Conservation (phyloP, 2,329 filamentous ascomycete species). For the Penicillium sp. region DNA sequence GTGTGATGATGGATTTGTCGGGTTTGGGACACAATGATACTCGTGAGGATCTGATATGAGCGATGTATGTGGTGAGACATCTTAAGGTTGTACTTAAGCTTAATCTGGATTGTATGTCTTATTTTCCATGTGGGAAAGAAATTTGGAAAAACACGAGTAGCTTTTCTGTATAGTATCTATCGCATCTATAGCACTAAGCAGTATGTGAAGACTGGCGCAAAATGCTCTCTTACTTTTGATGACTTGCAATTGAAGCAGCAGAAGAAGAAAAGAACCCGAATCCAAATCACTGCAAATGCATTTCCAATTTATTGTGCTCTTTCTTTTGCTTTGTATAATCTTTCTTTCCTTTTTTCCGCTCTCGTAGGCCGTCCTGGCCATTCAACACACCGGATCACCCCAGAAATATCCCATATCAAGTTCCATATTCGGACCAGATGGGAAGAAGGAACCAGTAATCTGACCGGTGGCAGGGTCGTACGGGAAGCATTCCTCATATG, state of each 20-base stretch:
- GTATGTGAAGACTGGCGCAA: neutral
- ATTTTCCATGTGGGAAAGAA: neutral
- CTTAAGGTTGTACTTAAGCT: neutral
- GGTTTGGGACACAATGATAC: too few species aligned
- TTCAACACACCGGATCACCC: conserved; percentile 30
- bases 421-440: conserved; percentile 28
- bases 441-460: conserved; percentile 40
- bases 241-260: conserved; percentile 9
- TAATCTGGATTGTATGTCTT: neutral
- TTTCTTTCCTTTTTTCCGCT: neutral
- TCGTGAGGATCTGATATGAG: too few species aligned
- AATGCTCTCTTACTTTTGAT: conserved; percentile 3
- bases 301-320: conserved; percentile 5
- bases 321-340: neutral
- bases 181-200: conserved; percentile 3
- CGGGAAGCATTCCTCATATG: conserved; percentile 33
- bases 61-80: neutral
- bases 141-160: conserved; percentile 7
- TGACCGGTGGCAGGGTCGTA: conserved; percentile 37
- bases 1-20: neutral
- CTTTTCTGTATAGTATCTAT: conserved; percentile 8
- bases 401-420: conserved; percentile 34
- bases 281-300: conserved; percentile 2
- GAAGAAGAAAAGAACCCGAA: conserved; percentile 5
- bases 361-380: neutral